phyloP scores from a whole-genome alignment of 2,329 filamentous ascomycete genomes.

The Cercospora sp. region DNA sequence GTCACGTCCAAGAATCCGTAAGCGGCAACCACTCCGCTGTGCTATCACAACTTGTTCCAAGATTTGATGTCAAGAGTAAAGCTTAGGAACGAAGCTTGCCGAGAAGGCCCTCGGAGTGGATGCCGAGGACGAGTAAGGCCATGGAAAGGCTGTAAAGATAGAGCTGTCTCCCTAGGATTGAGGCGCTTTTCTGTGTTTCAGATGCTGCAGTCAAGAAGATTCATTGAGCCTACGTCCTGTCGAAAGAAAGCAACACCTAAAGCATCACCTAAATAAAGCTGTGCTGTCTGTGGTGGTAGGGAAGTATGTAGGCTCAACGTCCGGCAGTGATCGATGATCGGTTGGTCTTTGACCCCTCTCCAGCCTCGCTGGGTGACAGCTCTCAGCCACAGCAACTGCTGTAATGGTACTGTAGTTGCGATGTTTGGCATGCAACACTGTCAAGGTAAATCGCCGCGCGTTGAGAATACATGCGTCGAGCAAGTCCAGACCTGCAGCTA shows the following conservation, averaged over 20 bases:
- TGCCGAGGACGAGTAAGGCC: not conserved
- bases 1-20: not conserved
- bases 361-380: not conserved
- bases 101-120: not conserved
- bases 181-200: not conserved
- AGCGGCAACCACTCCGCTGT: not conserved
- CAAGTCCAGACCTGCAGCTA: not conserved
- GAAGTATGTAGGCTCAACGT: not conserved
- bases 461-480: not conserved
- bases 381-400: not conserved
- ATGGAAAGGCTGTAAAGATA: not conserved
- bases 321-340: conserved; percentile 3
- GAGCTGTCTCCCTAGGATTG: not conserved
- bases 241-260: not conserved
- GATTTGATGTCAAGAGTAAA: not conserved
- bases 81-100: not conserved
- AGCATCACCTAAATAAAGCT: not conserved
- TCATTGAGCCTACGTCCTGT: not conserved
- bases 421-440: not conserved
- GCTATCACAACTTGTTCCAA: not conserved
- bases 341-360: not conserved
- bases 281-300: not conserved
- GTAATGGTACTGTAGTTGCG: not conserved
- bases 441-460: not conserved
- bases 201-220: not conserved